phyloP scores from a whole-genome alignment of 2,329 filamentous ascomycete genomes.

The Cercospora zeae-maydis region DNA sequence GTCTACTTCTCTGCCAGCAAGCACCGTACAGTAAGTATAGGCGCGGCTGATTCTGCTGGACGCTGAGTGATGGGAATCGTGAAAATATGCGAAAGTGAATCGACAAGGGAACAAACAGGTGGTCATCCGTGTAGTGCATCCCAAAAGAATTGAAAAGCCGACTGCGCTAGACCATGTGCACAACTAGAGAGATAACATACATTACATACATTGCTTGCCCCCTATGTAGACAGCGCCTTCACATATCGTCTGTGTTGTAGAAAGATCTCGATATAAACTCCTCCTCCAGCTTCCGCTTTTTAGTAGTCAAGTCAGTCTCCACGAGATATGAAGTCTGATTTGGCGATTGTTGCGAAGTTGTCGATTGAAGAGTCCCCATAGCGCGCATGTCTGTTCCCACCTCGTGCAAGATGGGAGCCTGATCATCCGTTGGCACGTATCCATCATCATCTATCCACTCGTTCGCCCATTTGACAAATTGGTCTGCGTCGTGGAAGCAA shows the following conservation, averaged over 20 bases:
- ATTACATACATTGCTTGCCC: background rate
- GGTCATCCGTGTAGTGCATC: background rate
- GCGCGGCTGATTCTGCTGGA: background rate
- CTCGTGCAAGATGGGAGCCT: background rate
- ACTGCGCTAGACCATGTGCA: background rate
- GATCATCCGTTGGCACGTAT: background rate
- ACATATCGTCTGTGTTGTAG: background rate
- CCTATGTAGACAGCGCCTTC: background rate
- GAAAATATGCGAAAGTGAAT: background rate
- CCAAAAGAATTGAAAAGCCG: background rate
- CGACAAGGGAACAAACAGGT: background rate
- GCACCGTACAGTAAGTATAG: background rate
- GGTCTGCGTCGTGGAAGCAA: background rate
- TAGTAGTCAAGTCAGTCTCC: background rate
- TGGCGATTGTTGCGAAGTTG: background rate
- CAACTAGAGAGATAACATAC: background rate
- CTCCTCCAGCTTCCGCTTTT: background rate
- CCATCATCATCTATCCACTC: background rate
- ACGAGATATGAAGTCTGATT: background rate
- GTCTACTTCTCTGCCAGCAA: background rate
- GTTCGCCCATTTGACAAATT: background rate
- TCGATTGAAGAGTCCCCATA: background rate
- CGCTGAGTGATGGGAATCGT: background rate
- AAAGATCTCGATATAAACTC: conserved; percentile 1
- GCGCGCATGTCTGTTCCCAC: background rate